phyloP scores from a whole-genome alignment of 2,329 filamentous ascomycete species.

The Fusarium paranaense region DNA sequence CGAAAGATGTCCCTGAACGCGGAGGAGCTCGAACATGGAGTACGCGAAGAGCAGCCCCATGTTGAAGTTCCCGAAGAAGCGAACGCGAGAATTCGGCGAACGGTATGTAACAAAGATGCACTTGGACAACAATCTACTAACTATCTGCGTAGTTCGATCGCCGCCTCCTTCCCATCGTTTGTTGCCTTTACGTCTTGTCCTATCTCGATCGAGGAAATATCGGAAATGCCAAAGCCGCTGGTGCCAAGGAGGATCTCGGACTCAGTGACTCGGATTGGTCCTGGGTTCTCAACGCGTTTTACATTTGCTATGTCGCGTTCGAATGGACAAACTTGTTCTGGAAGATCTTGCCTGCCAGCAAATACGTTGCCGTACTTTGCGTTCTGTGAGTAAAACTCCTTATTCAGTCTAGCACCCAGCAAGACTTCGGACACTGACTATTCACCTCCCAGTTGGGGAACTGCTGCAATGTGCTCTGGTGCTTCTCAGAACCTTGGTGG shows the following conservation, averaged over 20 bases:
- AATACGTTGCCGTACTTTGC: slow-evolving; percentile 19
- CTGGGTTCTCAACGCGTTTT: slow-evolving; percentile 29
- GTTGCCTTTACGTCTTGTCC: slow-evolving; percentile 27
- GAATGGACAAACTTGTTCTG: slow-evolving; percentile 28
- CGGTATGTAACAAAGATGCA: background rate
- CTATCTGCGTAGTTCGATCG: slow-evolving; percentile 12
- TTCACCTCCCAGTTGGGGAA: slow-evolving; percentile 13
- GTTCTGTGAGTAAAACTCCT: slow-evolving; percentile 5
- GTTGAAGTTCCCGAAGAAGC: slow-evolving; percentile 1
- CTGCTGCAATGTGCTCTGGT: slow-evolving; percentile 26
- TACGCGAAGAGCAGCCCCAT: background rate
- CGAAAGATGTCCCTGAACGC: slow-evolving; percentile 12
- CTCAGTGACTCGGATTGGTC: slow-evolving; percentile 15
- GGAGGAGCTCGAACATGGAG: slow-evolving; percentile 15
- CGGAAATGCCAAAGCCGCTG: slow-evolving; percentile 26
- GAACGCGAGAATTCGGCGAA: slow-evolving; percentile 7
- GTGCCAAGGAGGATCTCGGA: slow-evolving; percentile 15
- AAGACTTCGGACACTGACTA: background rate
- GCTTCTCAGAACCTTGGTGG: slow-evolving; percentile 13
- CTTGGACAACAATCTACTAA: background rate
- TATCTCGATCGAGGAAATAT: slow-evolving; percentile 29
- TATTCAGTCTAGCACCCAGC: background rate
- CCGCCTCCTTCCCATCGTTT: slow-evolving; percentile 17
- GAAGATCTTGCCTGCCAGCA: slow-evolving; percentile 26
- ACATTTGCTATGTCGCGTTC: slow-evolving; percentile 23